These are phyloP conservation scores for Phlegmacium glaucopus DNA, from an alignment of 768 basidiomycete species.

Conservation along the genomic window DNA sequence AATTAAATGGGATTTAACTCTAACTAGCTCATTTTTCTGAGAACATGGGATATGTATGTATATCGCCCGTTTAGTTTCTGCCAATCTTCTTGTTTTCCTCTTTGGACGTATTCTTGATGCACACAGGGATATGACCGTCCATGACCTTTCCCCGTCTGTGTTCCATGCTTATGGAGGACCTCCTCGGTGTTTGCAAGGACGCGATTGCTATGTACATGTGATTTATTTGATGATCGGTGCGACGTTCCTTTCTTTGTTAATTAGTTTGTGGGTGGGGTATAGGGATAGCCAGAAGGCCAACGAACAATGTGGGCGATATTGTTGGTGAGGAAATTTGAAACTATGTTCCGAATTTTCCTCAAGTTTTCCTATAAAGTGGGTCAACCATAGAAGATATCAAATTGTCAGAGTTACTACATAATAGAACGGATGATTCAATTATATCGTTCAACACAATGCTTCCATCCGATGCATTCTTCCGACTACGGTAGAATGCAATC, in stretches of 20 bases:
- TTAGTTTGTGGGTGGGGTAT: slow-evolving; percentile 51
- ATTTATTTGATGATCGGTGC: slow-evolving; percentile 49
- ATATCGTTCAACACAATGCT: no score
- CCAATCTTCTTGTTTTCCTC: slow-evolving; percentile 79
- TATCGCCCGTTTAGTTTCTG: slow-evolving; percentile 72
- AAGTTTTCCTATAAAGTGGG: no score
- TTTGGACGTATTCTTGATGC: slow-evolving; percentile 82
- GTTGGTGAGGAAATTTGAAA: no score
- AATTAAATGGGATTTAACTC: not conserved
- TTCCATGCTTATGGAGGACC: not conserved
- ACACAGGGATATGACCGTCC: slow-evolving; percentile 37
- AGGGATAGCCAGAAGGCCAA: slow-evolving; percentile 38
- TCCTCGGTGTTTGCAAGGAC: slow-evolving; percentile 52
- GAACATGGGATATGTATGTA: slow-evolving; percentile 79
- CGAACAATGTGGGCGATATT: no score
- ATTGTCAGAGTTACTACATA: no score
- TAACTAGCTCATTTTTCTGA: slow-evolving; percentile 57
- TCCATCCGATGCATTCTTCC: no score
- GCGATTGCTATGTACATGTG: slow-evolving; percentile 56
- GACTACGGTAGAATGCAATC: no score
- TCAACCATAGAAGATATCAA: no score
- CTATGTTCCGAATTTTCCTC: no score
- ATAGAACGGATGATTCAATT: no score
- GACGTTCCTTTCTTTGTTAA: slow-evolving; percentile 39
- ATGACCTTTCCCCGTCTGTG: not conserved